Base-by-base conservation (phyloP, 2,329 filamentous ascomycete species). In the Trichoderma guizhouense region DNA sequence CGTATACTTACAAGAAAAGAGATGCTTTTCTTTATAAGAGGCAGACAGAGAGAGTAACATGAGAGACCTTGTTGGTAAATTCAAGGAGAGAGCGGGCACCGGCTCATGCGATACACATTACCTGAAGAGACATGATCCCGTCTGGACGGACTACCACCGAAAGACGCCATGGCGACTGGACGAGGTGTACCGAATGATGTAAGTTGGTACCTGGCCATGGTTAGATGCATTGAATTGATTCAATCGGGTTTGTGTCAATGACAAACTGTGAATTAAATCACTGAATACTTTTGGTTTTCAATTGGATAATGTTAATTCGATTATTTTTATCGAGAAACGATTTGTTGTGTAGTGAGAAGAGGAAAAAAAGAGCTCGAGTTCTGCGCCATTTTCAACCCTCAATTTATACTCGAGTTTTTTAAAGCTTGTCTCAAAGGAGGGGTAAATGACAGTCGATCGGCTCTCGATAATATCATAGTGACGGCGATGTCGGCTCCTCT, bases 101-200 rank as follows among this genome's bases (percentile, higher is more conserved):
- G 89, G 89, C 87, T 87, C 89, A 91, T 87, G 87, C 88, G 84
- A 84, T 78, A 81, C 79, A 82, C 79, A 80, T 83, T 84, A 84
- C 82, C 82, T 83, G 79, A 82, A 76, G 75, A 75, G 72, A 73
- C 70, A 76, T 78, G 76, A 79, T 81, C 80, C 80, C 77, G 71
- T 76, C 75, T 81, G 80, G 80, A 82, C 76, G 81, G 67, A 73
- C 73, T 78, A 79, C 79, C 76, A 76, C 75, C 72, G 75, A 81
- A 82, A 78, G 79, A 75, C 69, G 77, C 77, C 80, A 82, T 81
- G 77, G 36, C 68, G 71, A 64, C 55, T 53, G 74, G 74, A 68
- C 53, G 73, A 75, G 53, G 26, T 68, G 74, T 80, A 80, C 79
- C 77, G 73, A 32, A 74, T 75, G 69, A 34, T 66, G 66, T 58